Evolutionary conservation across 2,329 filamentous ascomycete species (phyloP).

Genomic region (Helotiales sp.): DNA sequence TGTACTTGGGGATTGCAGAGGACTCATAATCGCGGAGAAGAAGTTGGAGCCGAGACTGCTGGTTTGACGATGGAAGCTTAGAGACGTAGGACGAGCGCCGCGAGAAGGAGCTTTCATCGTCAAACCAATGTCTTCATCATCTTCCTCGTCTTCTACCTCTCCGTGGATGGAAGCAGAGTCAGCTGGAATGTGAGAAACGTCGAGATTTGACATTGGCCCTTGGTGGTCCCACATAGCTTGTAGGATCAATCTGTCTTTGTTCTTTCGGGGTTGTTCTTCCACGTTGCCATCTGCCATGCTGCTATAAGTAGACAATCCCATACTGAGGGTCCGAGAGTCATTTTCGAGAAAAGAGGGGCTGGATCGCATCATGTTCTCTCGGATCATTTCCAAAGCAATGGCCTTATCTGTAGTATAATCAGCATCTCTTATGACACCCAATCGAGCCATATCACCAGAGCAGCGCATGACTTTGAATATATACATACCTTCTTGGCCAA

Average conservation of each 20-base stretch:
- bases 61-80: background rate
- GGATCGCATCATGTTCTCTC: background rate
- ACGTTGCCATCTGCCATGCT: background rate
- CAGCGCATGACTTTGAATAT: too few species aligned
- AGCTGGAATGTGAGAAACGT: background rate
- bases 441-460: too few species aligned
- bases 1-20: background rate
- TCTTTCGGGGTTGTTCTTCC: background rate
- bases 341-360: background rate
- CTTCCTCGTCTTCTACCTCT: background rate
- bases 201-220: constrained; percentile 8
- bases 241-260: background rate
- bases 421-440: background rate
- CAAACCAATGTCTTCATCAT: background rate
- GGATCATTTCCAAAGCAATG: constrained; percentile 17
- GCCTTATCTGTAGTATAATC: constrained; percentile 13
- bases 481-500: constrained; percentile 5
- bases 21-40: background rate
- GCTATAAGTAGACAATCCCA: too few species aligned
- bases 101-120: background rate
- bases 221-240: constrained; percentile 13
- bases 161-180: background rate
- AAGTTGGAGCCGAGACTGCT: constrained; percentile 1
- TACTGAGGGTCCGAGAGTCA: background rate
- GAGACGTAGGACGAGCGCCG: background rate